These are phyloP conservation scores for Aspergillus mulundensis DNA, from an alignment of 495 filamentous ascomycete species.

Conservation along the genomic window DNA sequence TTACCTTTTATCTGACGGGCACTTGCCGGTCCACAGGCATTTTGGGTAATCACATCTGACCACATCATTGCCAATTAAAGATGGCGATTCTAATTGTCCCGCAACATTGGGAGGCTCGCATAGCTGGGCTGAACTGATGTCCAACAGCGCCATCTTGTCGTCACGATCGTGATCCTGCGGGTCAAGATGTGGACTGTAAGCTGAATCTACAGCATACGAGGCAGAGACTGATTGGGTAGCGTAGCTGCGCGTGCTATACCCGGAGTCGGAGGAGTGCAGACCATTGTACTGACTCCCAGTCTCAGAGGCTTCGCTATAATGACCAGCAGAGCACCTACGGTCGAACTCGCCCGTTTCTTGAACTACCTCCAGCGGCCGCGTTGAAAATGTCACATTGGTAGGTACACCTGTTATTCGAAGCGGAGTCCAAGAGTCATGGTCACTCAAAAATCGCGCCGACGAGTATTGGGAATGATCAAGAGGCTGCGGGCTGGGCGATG, in stretches of 20 bases:
- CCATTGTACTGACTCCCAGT: conserved; percentile 50
- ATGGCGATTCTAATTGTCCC: conserved; percentile 21
- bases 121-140: conserved; percentile 4
- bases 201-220: conserved; percentile 27
- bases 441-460: conserved; percentile 21
- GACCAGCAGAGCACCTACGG: conserved; percentile 25
- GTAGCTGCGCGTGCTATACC: conserved; percentile 52
- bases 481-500: conserved; percentile 18
- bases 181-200: conserved; percentile 27
- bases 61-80: conserved; percentile 18
- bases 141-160: conserved; percentile 17
- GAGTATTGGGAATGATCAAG: conserved; percentile 25
- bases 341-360: conserved; percentile 20
- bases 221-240: conserved; percentile 44
- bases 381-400: conserved; percentile 8
- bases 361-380: conserved; percentile 19
- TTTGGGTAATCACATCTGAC: conserved; percentile 33
- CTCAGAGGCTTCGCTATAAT: conserved; percentile 47
- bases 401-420: conserved; percentile 35
- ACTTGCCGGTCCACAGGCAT: conserved; percentile 40
- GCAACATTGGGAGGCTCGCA: conserved; percentile 12
- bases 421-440: conserved; percentile 41
- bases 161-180: conserved; percentile 25
- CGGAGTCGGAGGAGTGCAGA: conserved; percentile 56
- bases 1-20: conserved; percentile 40